Conservation (phyloP, 257 asterid species). For the Nicotiana obtusifolia region DNA sequence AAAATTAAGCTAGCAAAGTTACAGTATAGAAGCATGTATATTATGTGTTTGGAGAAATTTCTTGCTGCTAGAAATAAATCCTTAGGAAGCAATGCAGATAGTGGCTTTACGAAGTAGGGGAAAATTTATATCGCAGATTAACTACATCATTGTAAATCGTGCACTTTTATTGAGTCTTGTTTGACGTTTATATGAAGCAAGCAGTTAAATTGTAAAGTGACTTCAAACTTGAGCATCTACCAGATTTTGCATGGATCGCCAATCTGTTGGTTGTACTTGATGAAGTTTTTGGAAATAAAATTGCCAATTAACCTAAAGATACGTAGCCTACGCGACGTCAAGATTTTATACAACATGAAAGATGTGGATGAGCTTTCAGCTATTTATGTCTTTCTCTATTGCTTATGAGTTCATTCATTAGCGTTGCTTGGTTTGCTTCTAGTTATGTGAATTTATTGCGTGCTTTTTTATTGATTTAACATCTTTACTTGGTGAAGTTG, state of each 20-base stretch:
- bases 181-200: neutral
- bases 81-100: neutral
- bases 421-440: neutral
- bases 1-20: neutral
- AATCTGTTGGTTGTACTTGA: neutral
- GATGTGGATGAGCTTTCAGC: neutral
- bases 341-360: neutral
- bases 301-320: neutral
- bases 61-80: neutral
- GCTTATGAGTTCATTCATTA: neutral
- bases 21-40: neutral
- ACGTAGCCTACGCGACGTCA: neutral
- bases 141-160: neutral
- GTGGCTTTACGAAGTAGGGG: neutral
- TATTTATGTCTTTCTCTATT: neutral
- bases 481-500: neutral
- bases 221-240: neutral
- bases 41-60: neutral
- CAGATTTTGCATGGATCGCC: neutral
- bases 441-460: neutral
- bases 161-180: neutral
- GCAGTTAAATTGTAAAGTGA: neutral
- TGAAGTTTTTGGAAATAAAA: neutral
- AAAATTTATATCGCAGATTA: neutral
- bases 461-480: neutral